Conservation (phyloP, 306 rosid species). For the Nissolia schottii region DNA sequence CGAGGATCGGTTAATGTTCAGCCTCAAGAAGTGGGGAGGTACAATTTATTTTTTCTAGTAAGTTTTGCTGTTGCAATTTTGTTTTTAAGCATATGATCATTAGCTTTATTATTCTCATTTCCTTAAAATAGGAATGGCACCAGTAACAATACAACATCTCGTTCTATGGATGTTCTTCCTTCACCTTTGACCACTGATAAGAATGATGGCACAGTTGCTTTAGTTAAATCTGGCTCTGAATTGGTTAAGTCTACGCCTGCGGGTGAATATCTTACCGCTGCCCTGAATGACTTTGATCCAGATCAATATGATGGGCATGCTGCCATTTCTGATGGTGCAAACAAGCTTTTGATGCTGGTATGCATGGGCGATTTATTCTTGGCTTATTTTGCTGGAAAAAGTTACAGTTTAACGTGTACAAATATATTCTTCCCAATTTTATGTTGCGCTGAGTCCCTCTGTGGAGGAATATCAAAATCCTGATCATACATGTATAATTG, state of each 20-base stretch:
- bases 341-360: slow-evolving; percentile 99
- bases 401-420: not conserved
- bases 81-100: slow-evolving; percentile 5
- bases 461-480: not conserved
- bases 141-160: slow-evolving; percentile 37
- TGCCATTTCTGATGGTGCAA: slow-evolving; percentile 96
- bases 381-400: not conserved
- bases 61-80: slow-evolving; percentile 9
- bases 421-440: slow-evolving; percentile 16
- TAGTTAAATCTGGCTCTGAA: slow-evolving; percentile 75
- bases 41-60: slow-evolving; percentile 12
- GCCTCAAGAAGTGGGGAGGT: slow-evolving; percentile 67
- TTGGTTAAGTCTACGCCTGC: slow-evolving; percentile 82
- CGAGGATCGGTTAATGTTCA: slow-evolving; percentile 52
- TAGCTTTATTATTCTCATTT: slow-evolving; percentile 28
- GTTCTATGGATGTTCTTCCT: slow-evolving; percentile 54
- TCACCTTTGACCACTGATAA: slow-evolving; percentile 55
- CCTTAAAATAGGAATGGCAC: slow-evolving; percentile 54
- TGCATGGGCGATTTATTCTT: slow-evolving; percentile 12
- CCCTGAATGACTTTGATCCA: slow-evolving; percentile 88
- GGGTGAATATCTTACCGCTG: slow-evolving; percentile 97
- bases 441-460: not conserved
- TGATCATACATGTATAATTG: not conserved
- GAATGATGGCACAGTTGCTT: slow-evolving; percentile 76
- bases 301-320: slow-evolving; percentile 95